phyloP scores from a whole-genome alignment of 192 early-diverging fungal species.

The Gryganskiella cystojenkinii region DNA sequence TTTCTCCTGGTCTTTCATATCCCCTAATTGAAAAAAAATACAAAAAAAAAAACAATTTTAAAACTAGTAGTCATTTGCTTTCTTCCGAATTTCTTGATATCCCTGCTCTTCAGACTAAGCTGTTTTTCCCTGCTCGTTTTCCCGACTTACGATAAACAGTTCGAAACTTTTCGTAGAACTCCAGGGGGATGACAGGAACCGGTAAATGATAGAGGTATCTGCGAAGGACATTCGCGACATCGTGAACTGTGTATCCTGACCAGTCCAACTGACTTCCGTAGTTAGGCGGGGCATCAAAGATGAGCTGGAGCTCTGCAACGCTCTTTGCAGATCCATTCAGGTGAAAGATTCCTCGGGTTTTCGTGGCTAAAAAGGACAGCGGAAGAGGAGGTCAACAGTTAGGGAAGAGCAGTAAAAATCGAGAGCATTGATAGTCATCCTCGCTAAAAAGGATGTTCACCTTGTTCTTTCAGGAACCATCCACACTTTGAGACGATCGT shows the following conservation, averaged over 20 bases:
- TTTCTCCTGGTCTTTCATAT: conserved; percentile 37
- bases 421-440: neutral
- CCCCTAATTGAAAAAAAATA: no score
- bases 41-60: no score
- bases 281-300: conserved; percentile 70
- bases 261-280: conserved; percentile 75
- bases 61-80: no score
- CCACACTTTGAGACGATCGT: conserved; percentile 59
- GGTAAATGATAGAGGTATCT: conserved; percentile 78
- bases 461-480: conserved; percentile 53
- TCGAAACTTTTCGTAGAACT: conserved; percentile 73
- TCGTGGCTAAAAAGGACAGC: conserved; percentile 51
- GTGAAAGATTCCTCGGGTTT: conserved; percentile 80
- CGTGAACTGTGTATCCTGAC: conserved; percentile 79
- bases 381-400: neutral
- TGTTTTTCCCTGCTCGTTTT: no score
- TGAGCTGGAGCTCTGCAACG: conserved; percentile 71
- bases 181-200: conserved; percentile 76
- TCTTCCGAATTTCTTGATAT: no score
- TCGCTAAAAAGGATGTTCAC: no score
- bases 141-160: conserved; percentile 63
- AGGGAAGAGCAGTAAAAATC: neutral
- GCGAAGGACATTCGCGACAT: conserved; percentile 79
- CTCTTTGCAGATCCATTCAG: conserved; percentile 80
- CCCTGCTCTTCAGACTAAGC: no score